Evolutionary conservation across 371 early-diverging fungal species (phyloP).

Genomic region (Phascolomyces articulosus): DNA sequence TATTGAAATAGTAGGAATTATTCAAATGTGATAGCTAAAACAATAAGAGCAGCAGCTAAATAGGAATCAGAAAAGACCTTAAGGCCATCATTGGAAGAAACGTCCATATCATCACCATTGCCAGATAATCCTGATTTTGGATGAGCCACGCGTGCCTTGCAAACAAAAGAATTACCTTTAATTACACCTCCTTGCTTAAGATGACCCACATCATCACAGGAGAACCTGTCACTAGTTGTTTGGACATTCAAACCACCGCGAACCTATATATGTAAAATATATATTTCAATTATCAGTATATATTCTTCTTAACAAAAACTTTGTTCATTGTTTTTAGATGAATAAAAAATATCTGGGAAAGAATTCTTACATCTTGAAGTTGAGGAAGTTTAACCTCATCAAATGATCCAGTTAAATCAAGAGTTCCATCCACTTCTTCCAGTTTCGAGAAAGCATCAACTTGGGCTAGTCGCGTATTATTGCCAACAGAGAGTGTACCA

Average conservation of each 20-base stretch:
- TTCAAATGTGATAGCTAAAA: not conserved
- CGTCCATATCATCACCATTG: slow-evolving; percentile 12
- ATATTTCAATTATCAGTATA: not conserved
- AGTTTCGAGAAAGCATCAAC: slow-evolving; percentile 51
- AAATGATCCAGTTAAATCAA: slow-evolving; percentile 58
- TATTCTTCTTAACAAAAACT: too few relatives aligned
- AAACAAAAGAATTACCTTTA: slow-evolving; percentile 38
- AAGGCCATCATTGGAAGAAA: not conserved
- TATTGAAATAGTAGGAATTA: not conserved
- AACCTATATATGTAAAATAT: slow-evolving; percentile 16
- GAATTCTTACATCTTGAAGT: slow-evolving; percentile 39
- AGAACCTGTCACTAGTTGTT: slow-evolving; percentile 38
- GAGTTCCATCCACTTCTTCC: slow-evolving; percentile 52
- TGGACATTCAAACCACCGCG: slow-evolving; percentile 50
- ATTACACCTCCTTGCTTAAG: slow-evolving; percentile 37
- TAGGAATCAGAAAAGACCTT: not conserved
- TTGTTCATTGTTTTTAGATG: not conserved
- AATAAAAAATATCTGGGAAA: too few relatives aligned
- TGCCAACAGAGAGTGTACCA: slow-evolving; percentile 55
- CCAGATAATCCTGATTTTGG: slow-evolving; percentile 30
- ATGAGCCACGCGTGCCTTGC: slow-evolving; percentile 30
- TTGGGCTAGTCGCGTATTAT: slow-evolving; percentile 40
- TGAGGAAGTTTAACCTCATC: slow-evolving; percentile 45
- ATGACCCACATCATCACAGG: slow-evolving; percentile 32
- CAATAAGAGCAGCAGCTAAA: not conserved